These are phyloP conservation scores for Pulveroboletus sp. DNA, from an alignment of 768 basidiomycete species.

Conservation along the genomic window DNA sequence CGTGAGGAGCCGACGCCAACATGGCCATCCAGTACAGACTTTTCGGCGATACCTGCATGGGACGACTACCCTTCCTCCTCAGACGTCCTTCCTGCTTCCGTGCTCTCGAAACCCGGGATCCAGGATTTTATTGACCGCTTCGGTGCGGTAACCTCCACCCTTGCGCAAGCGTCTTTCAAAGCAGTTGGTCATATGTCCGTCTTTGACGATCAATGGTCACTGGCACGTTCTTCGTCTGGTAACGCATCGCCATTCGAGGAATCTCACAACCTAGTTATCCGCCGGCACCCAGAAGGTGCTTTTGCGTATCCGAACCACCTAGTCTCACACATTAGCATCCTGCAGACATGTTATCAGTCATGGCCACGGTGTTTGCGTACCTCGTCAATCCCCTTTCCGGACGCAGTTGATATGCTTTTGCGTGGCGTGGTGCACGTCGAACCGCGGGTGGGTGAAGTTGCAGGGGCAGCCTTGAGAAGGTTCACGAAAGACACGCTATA, in stretches of 20 bases:
- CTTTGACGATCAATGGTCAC: constrained; percentile 82
- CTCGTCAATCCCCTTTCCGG: constrained; percentile 47
- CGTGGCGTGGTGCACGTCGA: constrained; percentile 86
- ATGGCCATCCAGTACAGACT: constrained; percentile 80
- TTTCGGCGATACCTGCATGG: constrained; percentile 47
- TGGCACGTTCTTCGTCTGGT: constrained; percentile 43
- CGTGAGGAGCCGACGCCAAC: constrained; percentile 64
- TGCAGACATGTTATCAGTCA: constrained; percentile 76
- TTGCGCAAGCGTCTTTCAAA: constrained; percentile 60
- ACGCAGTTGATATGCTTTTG: constrained; percentile 75
- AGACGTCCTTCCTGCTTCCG: constrained; percentile 52
- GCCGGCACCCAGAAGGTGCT: constrained; percentile 61
- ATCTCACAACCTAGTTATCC: constrained; percentile 60
- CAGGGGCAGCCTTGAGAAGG: constrained; percentile 65
- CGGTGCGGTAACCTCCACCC: constrained; percentile 51
- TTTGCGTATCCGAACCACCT: constrained; percentile 66
- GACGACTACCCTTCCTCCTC: constrained; percentile 74
- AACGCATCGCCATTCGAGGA: constrained; percentile 62
- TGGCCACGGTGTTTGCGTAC: constrained; percentile 80
- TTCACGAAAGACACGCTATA: constrained; percentile 62
- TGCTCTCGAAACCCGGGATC: constrained; percentile 63
- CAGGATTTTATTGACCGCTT: constrained; percentile 70
- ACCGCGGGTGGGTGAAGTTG: constrained; percentile 65
- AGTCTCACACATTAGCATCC: constrained; percentile 62
- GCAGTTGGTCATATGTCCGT: constrained; percentile 74